These are phyloP conservation scores for Naumovozyma baii DNA, from an alignment of 805 yeast species.

Conservation along the genomic window DNA sequence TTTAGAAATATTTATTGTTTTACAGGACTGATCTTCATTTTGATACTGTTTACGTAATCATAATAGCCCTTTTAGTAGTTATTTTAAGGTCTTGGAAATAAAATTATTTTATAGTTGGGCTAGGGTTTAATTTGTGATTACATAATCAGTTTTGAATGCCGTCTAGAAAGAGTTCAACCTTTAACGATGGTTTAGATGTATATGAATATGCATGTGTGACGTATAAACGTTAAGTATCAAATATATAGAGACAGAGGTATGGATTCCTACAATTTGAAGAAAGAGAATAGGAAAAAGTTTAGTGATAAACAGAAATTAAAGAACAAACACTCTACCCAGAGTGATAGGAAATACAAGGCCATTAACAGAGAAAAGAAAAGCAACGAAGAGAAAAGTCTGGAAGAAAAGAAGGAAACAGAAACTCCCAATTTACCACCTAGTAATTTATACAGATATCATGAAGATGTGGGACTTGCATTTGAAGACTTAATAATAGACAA, in stretches of 20 bases:
- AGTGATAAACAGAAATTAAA: constrained; percentile 34
- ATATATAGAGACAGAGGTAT: constrained; percentile 3
- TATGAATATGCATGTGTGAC: not conserved
- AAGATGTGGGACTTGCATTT: constrained; percentile 11
- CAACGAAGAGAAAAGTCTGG: constrained; percentile 14
- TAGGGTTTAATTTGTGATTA: too few relatives aligned
- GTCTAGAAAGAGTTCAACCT: too few relatives aligned
- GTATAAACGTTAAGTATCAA: not conserved
- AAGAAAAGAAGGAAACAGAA: constrained; percentile 10
- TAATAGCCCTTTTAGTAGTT: too few relatives aligned
- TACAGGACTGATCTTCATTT: too few relatives aligned
- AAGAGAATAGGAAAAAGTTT: constrained; percentile 35
- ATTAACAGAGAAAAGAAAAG: constrained; percentile 9
- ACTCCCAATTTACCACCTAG: constrained; percentile 13
- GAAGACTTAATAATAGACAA: constrained; percentile 6
- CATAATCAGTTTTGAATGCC: too few relatives aligned
- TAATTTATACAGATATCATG: constrained; percentile 17
- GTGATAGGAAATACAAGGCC: constrained; percentile 29
- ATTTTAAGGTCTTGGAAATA: too few relatives aligned
- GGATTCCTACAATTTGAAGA: constrained; percentile 28
- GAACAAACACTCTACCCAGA: constrained; percentile 31
- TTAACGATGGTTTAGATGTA: not conserved
- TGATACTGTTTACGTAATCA: too few relatives aligned
- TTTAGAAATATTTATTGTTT: too few relatives aligned
- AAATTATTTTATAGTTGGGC: too few relatives aligned